Base-by-base conservation (phyloP, 495 filamentous ascomycete species). In the Cercophora sp. region DNA sequence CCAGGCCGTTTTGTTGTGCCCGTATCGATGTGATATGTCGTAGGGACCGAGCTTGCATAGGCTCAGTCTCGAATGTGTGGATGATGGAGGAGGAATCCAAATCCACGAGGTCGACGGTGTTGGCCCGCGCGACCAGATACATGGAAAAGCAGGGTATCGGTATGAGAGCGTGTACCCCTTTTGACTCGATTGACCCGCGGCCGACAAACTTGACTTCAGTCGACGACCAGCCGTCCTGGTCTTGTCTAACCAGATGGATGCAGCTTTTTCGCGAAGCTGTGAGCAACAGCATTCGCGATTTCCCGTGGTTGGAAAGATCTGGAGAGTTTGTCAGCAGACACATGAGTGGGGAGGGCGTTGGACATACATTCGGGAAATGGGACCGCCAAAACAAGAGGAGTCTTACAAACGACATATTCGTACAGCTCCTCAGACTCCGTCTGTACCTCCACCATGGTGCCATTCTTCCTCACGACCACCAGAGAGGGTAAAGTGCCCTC, bases 401-500 rank as follows among this genome's bases (percentile, higher is more conserved):
- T 73, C 42, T 67, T 69, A 54, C 73, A 76, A 26, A 80, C 67
- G 19, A 52, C 49, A 43, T 70, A 69, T 25, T 73, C 70, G 13
- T 48, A 63, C 1, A 56, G 54, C 51, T 63, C 52, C 4, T 51
- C 59, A 23, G 42, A 54, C 8, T 70, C 70, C 9, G 60, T 36
- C 16, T 64, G 64, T 13, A 85, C 48, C 56, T 84, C 80, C 0
- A 72, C 71, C 47, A 85, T 70, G 22, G 70, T 67, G 11, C 85
- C 85, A 48, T 82, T 80, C 18, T 75, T 72, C 50, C 78, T 76
- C 20, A 86, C 70, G 10, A 86, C 48, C 15, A 87, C 56, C 1
- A 87, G 40, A 8, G 73, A 59, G 4, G 73, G 65, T 20, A 70
- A 63, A 13, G 60, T 27, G n/a, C 61, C 56, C 16, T 52, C 55